Conservation (phyloP, 2,329 filamentous ascomycete species). For the Ophiostoma pallidulum region DNA sequence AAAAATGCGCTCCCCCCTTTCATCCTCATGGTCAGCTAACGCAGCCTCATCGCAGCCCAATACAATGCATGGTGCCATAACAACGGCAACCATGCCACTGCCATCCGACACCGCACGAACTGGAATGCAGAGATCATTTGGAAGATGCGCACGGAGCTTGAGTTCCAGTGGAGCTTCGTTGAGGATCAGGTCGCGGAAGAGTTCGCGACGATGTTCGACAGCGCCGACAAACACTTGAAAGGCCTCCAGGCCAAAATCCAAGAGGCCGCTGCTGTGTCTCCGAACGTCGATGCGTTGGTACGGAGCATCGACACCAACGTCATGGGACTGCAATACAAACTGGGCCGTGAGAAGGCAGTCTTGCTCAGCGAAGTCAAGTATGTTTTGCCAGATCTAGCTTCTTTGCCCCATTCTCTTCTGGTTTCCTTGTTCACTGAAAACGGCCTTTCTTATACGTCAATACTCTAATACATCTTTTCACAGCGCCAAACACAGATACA, state of each 20-base stretch:
- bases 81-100: slow-evolving; percentile 2
- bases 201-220: neutral
- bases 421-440: neutral
- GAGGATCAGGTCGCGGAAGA: neutral
- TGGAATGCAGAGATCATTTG: slow-evolving; percentile 2
- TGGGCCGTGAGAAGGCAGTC: neutral
- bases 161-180: neutral
- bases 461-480: neutral
- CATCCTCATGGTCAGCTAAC: neutral
- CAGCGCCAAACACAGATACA: neutral
- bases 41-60: neutral
- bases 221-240: neutral
- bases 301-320: neutral
- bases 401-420: neutral
- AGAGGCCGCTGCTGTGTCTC: neutral
- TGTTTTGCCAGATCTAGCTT: neutral
- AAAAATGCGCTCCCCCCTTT: neutral
- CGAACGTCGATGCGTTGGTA: neutral
- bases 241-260: neutral
- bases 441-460: neutral
- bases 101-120: neutral
- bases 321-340: neutral
- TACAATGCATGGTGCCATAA: slow-evolving; percentile 1
- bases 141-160: slow-evolving; percentile 1
- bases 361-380: neutral